Evolutionary conservation across 192 early-diverging fungal species (phyloP).

Genomic region (Allomyces arbusculus): DNA sequence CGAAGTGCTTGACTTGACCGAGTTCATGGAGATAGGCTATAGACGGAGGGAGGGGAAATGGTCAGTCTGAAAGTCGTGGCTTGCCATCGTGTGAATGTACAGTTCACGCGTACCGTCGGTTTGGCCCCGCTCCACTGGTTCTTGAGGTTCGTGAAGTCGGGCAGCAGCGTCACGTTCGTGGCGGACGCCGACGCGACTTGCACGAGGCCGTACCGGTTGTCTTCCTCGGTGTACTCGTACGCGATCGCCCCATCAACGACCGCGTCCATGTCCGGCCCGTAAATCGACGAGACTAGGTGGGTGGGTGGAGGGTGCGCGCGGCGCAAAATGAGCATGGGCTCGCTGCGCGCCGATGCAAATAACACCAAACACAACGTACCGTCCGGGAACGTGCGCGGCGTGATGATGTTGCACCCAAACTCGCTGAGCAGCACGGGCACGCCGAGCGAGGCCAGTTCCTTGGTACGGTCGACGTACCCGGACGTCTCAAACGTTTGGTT

Average conservation of each 20-base stretch:
- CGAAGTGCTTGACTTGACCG: slow-evolving; percentile 18
- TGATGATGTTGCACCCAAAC: slow-evolving; percentile 52
- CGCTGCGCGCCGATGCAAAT: no score
- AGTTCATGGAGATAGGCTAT: slow-evolving; percentile 31
- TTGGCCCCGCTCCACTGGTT: slow-evolving; percentile 22
- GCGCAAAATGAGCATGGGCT: no score
- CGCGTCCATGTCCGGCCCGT: slow-evolving; percentile 42
- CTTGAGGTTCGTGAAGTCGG: slow-evolving; percentile 43
- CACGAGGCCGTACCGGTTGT: slow-evolving; percentile 54
- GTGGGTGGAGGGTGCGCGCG: no score
- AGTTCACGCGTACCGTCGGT: slow-evolving; percentile 7
- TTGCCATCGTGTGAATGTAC: no score
- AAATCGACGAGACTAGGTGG: slow-evolving; percentile 27
- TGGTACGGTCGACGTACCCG: slow-evolving; percentile 41
- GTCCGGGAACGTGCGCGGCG: slow-evolving; percentile 46
- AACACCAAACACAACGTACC: background rate
- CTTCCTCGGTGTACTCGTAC: slow-evolving; percentile 56
- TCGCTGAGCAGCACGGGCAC: slow-evolving; percentile 52
- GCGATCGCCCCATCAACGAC: slow-evolving; percentile 50
- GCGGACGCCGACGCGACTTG: slow-evolving; percentile 20
- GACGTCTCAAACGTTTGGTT: slow-evolving; percentile 33
- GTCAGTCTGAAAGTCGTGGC: no score
- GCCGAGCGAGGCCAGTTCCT: slow-evolving; percentile 32
- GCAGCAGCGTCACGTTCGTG: slow-evolving; percentile 15
- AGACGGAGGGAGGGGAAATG: no score